Evolutionary conservation across 2,329 filamentous ascomycete genomes (phyloP).

Genomic region (Sporothrix mexicana): DNA sequence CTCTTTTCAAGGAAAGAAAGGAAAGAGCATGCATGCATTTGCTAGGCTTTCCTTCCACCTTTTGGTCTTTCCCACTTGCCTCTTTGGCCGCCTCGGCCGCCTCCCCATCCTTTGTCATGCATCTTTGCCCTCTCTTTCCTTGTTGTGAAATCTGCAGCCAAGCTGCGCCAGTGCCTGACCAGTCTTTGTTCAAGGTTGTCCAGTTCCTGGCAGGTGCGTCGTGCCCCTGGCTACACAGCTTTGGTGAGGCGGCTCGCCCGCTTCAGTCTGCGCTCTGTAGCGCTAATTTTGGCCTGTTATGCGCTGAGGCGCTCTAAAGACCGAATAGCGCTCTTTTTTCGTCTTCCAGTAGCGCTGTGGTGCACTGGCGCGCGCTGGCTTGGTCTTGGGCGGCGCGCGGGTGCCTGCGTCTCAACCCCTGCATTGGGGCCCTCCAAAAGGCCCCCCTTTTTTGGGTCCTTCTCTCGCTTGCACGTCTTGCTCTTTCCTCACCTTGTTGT

Average conservation of each 20-base stretch:
- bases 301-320: background rate
- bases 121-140: background rate
- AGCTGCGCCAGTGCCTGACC: constrained; percentile 15
- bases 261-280: constrained; percentile 13
- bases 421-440: constrained; percentile 29
- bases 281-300: constrained; percentile 4
- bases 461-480: too few relatives aligned
- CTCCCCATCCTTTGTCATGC: too few relatives aligned
- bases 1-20: constrained; percentile 20
- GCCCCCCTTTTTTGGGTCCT: background rate
- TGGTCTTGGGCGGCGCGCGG: background rate
- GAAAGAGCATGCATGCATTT: constrained; percentile 18
- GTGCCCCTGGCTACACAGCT: background rate
- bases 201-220: constrained; percentile 19
- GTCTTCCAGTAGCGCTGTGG: background rate
- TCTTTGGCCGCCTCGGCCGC: background rate
- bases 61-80: background rate
- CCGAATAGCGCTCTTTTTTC: too few relatives aligned
- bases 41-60: background rate
- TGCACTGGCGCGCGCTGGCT: background rate
- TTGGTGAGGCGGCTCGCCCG: constrained; percentile 10
- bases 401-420: constrained; percentile 31
- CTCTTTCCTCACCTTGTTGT: background rate
- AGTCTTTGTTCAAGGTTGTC: background rate
- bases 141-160: constrained; percentile 14